Evolutionary conservation across 768 basidiomycete species (phyloP).

Genomic region (Hygrophorus pudorinus): DNA sequence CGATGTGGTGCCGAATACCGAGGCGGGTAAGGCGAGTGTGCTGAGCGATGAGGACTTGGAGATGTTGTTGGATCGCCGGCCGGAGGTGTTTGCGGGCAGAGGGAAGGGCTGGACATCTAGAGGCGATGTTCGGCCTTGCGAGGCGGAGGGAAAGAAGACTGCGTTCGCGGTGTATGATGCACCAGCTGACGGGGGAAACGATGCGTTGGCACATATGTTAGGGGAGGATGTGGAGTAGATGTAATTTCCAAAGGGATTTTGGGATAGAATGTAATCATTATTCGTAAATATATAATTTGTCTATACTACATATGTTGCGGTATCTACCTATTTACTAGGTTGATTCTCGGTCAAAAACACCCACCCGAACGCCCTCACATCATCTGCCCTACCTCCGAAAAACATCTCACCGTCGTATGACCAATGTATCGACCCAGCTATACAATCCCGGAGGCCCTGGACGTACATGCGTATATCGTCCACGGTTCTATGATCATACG

Average conservation of each 20-base stretch:
- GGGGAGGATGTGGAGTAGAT: slow-evolving; percentile 29
- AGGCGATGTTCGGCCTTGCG: slow-evolving; percentile 12
- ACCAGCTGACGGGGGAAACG: slow-evolving; percentile 51
- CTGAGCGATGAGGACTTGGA: slow-evolving; percentile 78
- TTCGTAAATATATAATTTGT: no score
- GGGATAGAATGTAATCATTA: no score
- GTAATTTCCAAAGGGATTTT: neutral
- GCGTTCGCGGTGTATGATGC: slow-evolving; percentile 76
- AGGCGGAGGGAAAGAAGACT: slow-evolving; percentile 27
- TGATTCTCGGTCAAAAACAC: slow-evolving; percentile 3
- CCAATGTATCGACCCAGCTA: slow-evolving; percentile 56
- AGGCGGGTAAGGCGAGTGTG: slow-evolving; percentile 58
- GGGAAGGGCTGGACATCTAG: slow-evolving; percentile 65
- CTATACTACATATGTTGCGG: neutral
- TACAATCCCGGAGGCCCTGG: slow-evolving; percentile 42
- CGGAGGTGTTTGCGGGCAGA: slow-evolving; percentile 61
- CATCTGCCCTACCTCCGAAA: slow-evolving; percentile 19
- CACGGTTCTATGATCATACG: slow-evolving; percentile 6
- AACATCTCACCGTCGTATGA: slow-evolving; percentile 53
- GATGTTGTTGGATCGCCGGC: slow-evolving; percentile 69
- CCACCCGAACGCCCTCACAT: slow-evolving; percentile 9
- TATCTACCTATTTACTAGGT: neutral
- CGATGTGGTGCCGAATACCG: slow-evolving; percentile 69
- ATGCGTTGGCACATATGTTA: slow-evolving; percentile 61
- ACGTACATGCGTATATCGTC: slow-evolving; percentile 24